A percentile compares a stretch with the other conserved stretches of the same genome.
These are phyloP conservation scores for Corylus heterophylla DNA, from an alignment of 306 rosid species.

Conservation along the genomic window DNA sequence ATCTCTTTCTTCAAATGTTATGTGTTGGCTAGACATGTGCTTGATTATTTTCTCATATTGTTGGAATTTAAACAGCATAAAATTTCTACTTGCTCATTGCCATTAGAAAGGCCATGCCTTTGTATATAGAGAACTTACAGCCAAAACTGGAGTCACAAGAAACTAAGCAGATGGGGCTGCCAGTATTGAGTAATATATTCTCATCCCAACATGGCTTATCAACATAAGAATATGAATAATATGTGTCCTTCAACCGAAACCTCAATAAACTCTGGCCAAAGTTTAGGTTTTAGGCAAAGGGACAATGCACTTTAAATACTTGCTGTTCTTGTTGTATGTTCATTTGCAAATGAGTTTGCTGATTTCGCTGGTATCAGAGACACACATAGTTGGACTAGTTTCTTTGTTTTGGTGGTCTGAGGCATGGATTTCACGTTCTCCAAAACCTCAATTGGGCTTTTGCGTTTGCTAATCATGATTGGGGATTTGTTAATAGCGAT, in stretches of 20 bases:
- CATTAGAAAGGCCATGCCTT: background rate
- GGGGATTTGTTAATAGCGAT: background rate
- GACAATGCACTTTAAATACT: background rate
- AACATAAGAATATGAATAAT: background rate
- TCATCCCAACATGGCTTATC: background rate
- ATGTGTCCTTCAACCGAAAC: background rate
- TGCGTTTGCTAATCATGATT: background rate
- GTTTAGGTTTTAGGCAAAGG: background rate
- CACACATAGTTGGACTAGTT: background rate
- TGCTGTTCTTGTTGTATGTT: background rate
- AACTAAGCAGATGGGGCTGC: background rate
- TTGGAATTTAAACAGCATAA: background rate
- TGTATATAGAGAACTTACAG: background rate
- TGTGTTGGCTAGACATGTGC: background rate
- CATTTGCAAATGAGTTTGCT: background rate
- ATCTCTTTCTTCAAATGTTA: background rate
- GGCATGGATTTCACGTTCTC: background rate
- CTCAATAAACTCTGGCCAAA: background rate
- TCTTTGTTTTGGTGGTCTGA: constrained; percentile 1
- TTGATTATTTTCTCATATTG: background rate
- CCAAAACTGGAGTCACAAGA: background rate
- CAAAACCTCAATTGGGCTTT: background rate
- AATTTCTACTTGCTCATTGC: background rate
- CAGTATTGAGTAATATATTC: background rate
- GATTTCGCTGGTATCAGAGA: constrained; percentile 10